Percentiles rank a stretch among this genome's conserved stretches.
These are phyloP conservation scores for Saccharomycopsis fibuligera DNA, from an alignment of 805 yeast genomes.

Conservation along the genomic window DNA sequence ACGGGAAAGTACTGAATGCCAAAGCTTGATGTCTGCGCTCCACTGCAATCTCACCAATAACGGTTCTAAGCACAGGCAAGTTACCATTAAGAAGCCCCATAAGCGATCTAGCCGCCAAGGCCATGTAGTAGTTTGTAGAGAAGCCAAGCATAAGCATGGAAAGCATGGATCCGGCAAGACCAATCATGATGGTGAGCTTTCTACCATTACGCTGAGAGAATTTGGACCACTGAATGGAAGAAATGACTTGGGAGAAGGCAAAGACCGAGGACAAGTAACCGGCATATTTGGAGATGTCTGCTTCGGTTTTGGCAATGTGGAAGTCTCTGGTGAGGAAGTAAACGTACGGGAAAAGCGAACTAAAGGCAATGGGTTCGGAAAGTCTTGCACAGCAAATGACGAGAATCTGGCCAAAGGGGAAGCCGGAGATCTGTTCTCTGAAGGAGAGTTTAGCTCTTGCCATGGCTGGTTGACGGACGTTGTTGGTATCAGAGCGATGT, in stretches of 20 bases:
- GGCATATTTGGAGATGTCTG: constrained; percentile 52
- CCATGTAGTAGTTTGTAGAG: constrained; percentile 43
- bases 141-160: constrained; percentile 49
- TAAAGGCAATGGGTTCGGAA: constrained; percentile 58
- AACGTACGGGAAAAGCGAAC: constrained; percentile 57
- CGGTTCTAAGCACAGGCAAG: constrained; percentile 57
- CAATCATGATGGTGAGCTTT: constrained; percentile 45
- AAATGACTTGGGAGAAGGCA: constrained; percentile 53
- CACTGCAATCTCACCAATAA: constrained; percentile 47
- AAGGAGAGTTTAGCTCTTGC: constrained; percentile 25
- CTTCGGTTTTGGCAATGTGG: constrained; percentile 41
- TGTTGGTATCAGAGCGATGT: neutral
- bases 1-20: constrained; percentile 56
- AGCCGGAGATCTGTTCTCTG: constrained; percentile 46
- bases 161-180: constrained; percentile 46
- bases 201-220: constrained; percentile 51
- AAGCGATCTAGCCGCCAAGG: constrained; percentile 44
- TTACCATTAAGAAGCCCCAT: constrained; percentile 60
- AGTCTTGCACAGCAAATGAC: constrained; percentile 42
- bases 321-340: constrained; percentile 59
- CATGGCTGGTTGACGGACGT: neutral
- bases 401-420: constrained; percentile 45
- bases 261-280: constrained; percentile 59
- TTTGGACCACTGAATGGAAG: constrained; percentile 56
- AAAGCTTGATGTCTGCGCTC: constrained; percentile 54